Conservation (phyloP, 1,284 basidiomycete species). For the Meira miltonrushii region DNA sequence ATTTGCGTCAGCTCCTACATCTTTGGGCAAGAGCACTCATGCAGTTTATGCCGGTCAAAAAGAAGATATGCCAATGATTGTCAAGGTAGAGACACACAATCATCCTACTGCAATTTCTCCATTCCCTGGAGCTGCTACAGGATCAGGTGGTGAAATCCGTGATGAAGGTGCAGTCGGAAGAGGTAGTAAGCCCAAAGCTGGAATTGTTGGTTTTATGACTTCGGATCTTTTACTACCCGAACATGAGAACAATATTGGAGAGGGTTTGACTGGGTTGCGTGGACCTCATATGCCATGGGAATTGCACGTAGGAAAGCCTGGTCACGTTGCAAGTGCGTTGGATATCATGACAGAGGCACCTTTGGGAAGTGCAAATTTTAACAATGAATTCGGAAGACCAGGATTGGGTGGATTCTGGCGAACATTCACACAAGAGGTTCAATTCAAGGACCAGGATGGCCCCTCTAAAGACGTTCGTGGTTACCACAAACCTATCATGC, state of each 20-base stretch:
- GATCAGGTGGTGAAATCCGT: slow-evolving; percentile 94
- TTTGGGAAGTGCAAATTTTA: slow-evolving; percentile 89
- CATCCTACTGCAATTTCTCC: slow-evolving; percentile 98
- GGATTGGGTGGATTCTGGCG: slow-evolving; percentile 59
- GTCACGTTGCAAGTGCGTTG: slow-evolving; percentile 83
- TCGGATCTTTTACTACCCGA: slow-evolving; percentile 65
- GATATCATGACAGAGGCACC: slow-evolving; percentile 98
- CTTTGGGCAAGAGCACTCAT: slow-evolving; percentile 6
- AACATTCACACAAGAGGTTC: slow-evolving; percentile 25
- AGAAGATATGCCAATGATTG: slow-evolving; percentile 73
- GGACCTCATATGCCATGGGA: slow-evolving; percentile 35
- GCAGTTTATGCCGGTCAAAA: slow-evolving; percentile 30
- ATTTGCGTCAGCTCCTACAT: slow-evolving; percentile 63
- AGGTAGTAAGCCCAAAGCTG: slow-evolving; percentile 94
- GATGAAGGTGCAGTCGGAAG: slow-evolving; percentile 94
- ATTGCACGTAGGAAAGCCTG: slow-evolving; percentile 67
- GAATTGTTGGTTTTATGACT: slow-evolving; percentile 87
- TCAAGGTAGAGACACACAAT: slow-evolving; percentile 99
- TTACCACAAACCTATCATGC: slow-evolving; percentile 99
- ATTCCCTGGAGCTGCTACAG: slow-evolving; percentile 93
- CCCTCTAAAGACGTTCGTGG: slow-evolving; percentile 66
- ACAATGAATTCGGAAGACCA: slow-evolving; percentile 96
- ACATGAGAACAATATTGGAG: slow-evolving; percentile 9
- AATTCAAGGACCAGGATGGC: slow-evolving; percentile 18
- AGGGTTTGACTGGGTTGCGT: slow-evolving; percentile 17